Base-by-base conservation (phyloP, 176 grass and related monocot genomes). In the Metroxylon sagu region DNA sequence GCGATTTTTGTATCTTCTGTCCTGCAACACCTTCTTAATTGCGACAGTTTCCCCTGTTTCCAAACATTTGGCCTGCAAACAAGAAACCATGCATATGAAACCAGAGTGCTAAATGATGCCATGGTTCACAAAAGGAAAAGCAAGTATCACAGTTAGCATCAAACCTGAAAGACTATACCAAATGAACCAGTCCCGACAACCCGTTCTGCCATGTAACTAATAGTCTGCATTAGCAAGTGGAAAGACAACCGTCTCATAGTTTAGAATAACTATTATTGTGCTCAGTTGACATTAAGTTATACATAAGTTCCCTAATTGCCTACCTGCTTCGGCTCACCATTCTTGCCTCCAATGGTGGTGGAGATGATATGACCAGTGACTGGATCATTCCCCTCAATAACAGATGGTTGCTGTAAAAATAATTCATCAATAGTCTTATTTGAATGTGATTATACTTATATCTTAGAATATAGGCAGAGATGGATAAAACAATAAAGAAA, bases 121-220 rank as follows among this genome's bases (percentile, higher is more conserved):
- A 35, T n/a, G 1, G 19, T 14, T 35, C 52, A 35, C 5, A 35
- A 54, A 6, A 15, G 18, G 21, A 7, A 35, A 35, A 35, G 6
- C 31, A 5, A 35, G 8, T 35, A 35, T 35, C 31, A 35, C 1
- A 35, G 31, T 35, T 35, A 35, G 26, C 18, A 10, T 23, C 48
- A 16, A 19, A 43, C 87, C 87, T 86, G 87, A 73, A 90, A 90
- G 52, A 90, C 87, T 4, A 90, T 83, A 59, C 87, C 87, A 74
- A 90, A 90, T 3, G 87, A 90, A 21, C 87, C 87, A 61, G 79
- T 90, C 49, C 87, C 87, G 4, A 90, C 82, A 0, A 90, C 79
- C 4, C 87, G 69, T 23, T 90, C 87, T 3, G 87, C 87, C 87
- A 90, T 86, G 64, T 90, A 90, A 51, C 79, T 90, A 29, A 90